Evolutionary conservation across 1,284 basidiomycete species (phyloP), one percentile per base, ranked within the genome.

Genomic region (Xerocomus cyaneibrunnescens): DNA sequence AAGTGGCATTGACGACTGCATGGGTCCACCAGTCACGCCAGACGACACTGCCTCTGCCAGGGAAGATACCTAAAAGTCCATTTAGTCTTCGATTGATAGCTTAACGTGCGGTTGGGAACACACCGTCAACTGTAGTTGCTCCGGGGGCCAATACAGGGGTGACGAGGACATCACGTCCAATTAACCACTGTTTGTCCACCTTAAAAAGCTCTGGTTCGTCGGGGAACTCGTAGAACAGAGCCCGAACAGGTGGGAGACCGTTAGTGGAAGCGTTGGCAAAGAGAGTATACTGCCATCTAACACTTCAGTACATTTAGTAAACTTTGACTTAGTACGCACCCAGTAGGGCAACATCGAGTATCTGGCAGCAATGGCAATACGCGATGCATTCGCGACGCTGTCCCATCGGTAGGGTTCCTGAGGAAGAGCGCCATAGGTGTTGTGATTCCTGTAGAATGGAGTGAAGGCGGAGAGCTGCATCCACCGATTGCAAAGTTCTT

Each of bases 21-120:
- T 87, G 84, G 0, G 84, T 88, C 69, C 84, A 89, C 80, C 85
- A 89, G 67, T 91, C 87, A 48, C 85, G 78, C 87, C 86, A 92
- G 51, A 76, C 70, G 1, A 80, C 78, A 14, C 69, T 70, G n/a
- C 80, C 80, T 50, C 76, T 70, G 1, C 84, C 84, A 25, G 83
- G 83, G 71, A 88, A 82, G 41, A 84, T 73, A 37, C 77, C 83
- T 84, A 45, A 2, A 8, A 27, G 9, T 7, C 12, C 6, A 9
- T 12, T 52, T 16, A 43, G 23, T 25, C 13, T 13, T 17, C 13
- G 13, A 5, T n/a, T 21, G 4, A 6, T n/a, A 22, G n/a, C n/a
- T n/a, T n/a, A n/a, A n/a, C n/a, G n/a, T n/a, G n/a, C n/a, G 13
- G 12, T 48, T 0, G 1, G 8, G 21, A 3, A 56, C 59, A 17